Conservation (phyloP, 2,329 filamentous ascomycete genomes). For the Fusarium newnesense region DNA sequence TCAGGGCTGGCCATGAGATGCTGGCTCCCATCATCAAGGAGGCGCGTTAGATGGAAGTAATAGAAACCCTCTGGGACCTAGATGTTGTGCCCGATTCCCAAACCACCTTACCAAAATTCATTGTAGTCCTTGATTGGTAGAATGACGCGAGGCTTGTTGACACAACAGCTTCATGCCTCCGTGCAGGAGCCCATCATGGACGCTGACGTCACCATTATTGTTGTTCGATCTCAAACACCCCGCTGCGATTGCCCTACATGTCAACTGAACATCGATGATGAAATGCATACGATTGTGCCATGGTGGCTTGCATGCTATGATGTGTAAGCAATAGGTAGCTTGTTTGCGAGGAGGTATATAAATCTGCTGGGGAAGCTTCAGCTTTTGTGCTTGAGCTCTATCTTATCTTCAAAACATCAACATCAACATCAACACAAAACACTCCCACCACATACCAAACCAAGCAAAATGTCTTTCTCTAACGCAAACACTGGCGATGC, state of each 20-base stretch:
- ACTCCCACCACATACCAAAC: background rate
- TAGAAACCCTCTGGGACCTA: background rate
- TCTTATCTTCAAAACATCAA: conserved; percentile 22
- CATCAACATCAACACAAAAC: conserved; percentile 7
- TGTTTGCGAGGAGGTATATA: conserved; percentile 30
- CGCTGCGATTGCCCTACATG: conserved; percentile 2
- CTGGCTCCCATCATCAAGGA: background rate
- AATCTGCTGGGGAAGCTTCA: conserved; percentile 9
- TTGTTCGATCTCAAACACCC: conserved; percentile 25
- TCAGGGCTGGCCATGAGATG: background rate
- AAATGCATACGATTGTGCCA: conserved; percentile 41
- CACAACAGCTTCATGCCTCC: conserved; percentile 12
- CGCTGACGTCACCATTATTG: conserved; percentile 34
- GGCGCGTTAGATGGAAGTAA: background rate
- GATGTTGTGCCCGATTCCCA: background rate
- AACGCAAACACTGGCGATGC: conserved; percentile 71
- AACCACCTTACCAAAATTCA: background rate
- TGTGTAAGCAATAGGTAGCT: conserved; percentile 20
- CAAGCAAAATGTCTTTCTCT: conserved; percentile 52
- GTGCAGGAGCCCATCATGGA: background rate
- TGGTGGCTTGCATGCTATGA: conserved; percentile 28
- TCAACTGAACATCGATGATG: conserved; percentile 41
- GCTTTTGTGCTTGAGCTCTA: background rate
- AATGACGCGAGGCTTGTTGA: conserved; percentile 5
- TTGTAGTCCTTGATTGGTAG: conserved; percentile 15